Evolutionary conservation across 192 early-diverging fungal genomes (phyloP).

Genomic region (Backusella tarrabulga): DNA sequence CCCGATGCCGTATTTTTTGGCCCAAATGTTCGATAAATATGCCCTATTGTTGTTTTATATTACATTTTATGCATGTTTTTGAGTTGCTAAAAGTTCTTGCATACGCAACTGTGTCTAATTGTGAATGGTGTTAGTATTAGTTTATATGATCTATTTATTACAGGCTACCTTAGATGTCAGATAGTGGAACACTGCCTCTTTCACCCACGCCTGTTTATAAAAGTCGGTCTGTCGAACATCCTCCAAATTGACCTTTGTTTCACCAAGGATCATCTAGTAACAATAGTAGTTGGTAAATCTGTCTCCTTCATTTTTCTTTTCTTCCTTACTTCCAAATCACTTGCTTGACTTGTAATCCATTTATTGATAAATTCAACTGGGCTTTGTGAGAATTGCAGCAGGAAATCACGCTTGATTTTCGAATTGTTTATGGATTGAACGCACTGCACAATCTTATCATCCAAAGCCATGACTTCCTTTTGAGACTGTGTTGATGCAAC

Average conservation of each 20-base stretch:
- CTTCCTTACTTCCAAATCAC: conserved; percentile 82
- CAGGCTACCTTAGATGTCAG: conserved; percentile 60
- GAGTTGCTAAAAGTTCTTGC: conserved; percentile 10
- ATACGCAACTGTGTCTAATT: conserved; percentile 7
- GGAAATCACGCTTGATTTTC: conserved; percentile 90
- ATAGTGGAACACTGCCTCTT: conserved; percentile 92
- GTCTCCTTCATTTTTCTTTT: neutral
- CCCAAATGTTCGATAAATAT: too few species aligned
- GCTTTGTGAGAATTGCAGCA: conserved; percentile 81
- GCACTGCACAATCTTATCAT: conserved; percentile 73
- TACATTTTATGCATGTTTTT: neutral
- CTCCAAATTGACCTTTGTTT: conserved; percentile 70
- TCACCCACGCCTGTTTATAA: conserved; percentile 75
- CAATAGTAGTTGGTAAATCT: neutral
- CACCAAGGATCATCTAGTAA: conserved; percentile 68
- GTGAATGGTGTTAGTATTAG: neutral
- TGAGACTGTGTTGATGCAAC: conserved; percentile 45
- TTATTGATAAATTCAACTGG: conserved; percentile 89
- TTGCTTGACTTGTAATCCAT: conserved; percentile 91
- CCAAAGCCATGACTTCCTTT: conserved; percentile 40
- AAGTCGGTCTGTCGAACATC: conserved; percentile 71
- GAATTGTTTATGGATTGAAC: conserved; percentile 85
- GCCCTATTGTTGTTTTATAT: too few species aligned
- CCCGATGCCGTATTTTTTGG: too few species aligned
- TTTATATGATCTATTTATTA: neutral